Evolutionary conservation across 345 rosid species (phyloP).

Genomic region (Aquilaria sinensis): DNA sequence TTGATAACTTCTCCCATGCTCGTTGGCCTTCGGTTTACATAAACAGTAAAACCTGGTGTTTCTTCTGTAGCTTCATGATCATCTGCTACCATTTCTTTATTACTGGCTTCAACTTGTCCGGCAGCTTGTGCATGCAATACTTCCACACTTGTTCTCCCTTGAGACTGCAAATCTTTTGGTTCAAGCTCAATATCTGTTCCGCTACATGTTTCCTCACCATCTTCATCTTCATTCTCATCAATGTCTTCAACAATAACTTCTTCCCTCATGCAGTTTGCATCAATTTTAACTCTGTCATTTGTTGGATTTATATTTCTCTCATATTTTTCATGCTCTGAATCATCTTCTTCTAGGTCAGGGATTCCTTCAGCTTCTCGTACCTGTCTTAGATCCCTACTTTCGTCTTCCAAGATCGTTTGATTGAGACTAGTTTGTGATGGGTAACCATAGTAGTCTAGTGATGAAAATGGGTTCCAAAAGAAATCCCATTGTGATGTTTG

Average conservation of each 20-base stretch:
- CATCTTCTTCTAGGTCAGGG: constrained; percentile 86
- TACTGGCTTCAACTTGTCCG: constrained; percentile 46
- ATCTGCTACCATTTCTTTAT: constrained; percentile 45
- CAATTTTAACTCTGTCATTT: constrained; percentile 28
- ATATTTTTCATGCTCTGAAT: constrained; percentile 48
- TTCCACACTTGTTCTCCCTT: constrained; percentile 37
- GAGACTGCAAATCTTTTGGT: constrained; percentile 33
- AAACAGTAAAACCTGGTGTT: constrained; percentile 80
- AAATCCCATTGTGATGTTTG: constrained; percentile 91
- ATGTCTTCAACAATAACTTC: constrained; percentile 78
- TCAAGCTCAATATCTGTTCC: constrained; percentile 38
- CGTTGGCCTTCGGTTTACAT: constrained; percentile 85
- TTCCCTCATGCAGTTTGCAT: constrained; percentile 32
- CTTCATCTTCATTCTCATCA: constrained; percentile 42
- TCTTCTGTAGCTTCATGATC: constrained; percentile 39
- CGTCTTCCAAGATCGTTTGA: constrained; percentile 65
- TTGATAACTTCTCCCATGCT: constrained; percentile 91
- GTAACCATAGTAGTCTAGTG: constrained; percentile 77
- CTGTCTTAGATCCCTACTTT: constrained; percentile 68
- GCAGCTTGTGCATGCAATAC: constrained; percentile 39
- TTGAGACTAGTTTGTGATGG: constrained; percentile 48
- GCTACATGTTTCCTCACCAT: constrained; percentile 37
- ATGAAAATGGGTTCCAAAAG: constrained; percentile 97
- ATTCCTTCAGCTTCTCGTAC: constrained; percentile 97
- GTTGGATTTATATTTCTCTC: constrained; percentile 25